Base-by-base conservation (phyloP, 2,329 filamentous ascomycete species). In the Moelleriella libera region DNA sequence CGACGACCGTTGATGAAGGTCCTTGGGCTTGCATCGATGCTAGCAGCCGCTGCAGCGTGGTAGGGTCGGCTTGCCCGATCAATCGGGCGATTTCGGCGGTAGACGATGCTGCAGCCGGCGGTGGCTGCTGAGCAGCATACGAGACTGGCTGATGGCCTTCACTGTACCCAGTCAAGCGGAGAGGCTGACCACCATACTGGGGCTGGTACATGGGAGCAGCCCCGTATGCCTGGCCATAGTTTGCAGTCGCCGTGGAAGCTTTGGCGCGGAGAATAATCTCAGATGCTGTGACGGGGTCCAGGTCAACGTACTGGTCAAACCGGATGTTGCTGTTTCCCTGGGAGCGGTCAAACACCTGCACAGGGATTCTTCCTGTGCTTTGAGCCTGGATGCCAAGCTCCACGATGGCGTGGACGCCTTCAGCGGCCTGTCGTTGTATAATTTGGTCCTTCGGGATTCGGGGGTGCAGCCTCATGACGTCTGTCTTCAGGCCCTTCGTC, bases 391-490 rank as follows among this genome's bases (percentile, higher is more conserved):
- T 71, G 50, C 85, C 81, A 11, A 97, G 74, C 56, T 88, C 83
- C 5, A 87, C 80, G 11, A 96, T 85, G 7, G 85, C 90, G 46
- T 86, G 76, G 1, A 96, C 90, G 14, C 92, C 90, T 63, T 97
- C 89, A 9, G 89, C 69, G 39, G 94, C 85, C 60, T 95, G 88
- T 46, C 85, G 76, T 54, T 87, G 82, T 46, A 96, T 78, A n/a
- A 95, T 81, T 5, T 83, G 78, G 37, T 83, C 78, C 51, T 89
- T 80, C 14, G 85, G 78, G 43, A 94, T 78, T 28, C 85, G 80
- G 31, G 87, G 81, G 48, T 82, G 83, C 43, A 96, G 70, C 54
- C 85, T 83, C 65, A 95, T 82, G 21, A 88, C 81, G 56, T 94
- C 85, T 11, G 83, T 82, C 50, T 77, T 82, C 39, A 97, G 69